Conservation (phyloP, 208 protist species). For the Crithidia bombi region DNA sequence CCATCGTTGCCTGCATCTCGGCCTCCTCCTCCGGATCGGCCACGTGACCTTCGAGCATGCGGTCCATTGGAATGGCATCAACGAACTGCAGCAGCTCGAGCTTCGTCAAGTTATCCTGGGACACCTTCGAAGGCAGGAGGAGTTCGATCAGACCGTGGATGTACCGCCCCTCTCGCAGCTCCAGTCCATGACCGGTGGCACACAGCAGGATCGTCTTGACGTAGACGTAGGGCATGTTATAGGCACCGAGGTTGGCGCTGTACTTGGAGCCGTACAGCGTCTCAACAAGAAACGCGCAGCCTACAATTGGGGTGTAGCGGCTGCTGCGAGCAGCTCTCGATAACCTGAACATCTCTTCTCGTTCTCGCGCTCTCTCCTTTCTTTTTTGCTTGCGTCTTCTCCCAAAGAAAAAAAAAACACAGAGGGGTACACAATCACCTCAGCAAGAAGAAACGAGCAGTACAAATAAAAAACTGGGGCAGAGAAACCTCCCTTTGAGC, state of each 20-base stretch:
- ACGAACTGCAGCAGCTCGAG: slow-evolving; percentile 72
- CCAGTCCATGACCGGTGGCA: slow-evolving; percentile 40
- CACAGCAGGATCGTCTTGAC: slow-evolving; percentile 78
- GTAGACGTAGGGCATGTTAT: slow-evolving; percentile 73
- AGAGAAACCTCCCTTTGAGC: too few species aligned
- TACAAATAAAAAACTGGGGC: too few species aligned
- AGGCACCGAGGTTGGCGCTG: slow-evolving; percentile 67
- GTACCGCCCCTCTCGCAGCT: slow-evolving; percentile 46
- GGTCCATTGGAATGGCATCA: slow-evolving; percentile 45
- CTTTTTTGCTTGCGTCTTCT: neutral
- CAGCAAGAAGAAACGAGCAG: too few species aligned
- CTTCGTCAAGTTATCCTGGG: slow-evolving; percentile 55
- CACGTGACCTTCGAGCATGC: slow-evolving; percentile 5
- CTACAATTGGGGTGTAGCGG: slow-evolving; percentile 65
- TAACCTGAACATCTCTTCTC: slow-evolving; percentile 15
- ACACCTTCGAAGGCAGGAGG: slow-evolving; percentile 47
- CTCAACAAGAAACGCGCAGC: slow-evolving; percentile 68
- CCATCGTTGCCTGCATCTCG: slow-evolving; percentile 16
- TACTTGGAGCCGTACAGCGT: slow-evolving; percentile 83
- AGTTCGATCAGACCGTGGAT: slow-evolving; percentile 67
- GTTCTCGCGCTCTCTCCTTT: neutral
- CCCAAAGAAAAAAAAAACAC: neutral
- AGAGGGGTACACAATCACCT: too few species aligned
- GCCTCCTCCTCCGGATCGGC: slow-evolving; percentile 19
- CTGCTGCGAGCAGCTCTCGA: slow-evolving; percentile 25